These are phyloP conservation scores for Baudoinia panamericana DNA, from an alignment of 495 filamentous ascomycete genomes.

Conservation along the genomic window DNA sequence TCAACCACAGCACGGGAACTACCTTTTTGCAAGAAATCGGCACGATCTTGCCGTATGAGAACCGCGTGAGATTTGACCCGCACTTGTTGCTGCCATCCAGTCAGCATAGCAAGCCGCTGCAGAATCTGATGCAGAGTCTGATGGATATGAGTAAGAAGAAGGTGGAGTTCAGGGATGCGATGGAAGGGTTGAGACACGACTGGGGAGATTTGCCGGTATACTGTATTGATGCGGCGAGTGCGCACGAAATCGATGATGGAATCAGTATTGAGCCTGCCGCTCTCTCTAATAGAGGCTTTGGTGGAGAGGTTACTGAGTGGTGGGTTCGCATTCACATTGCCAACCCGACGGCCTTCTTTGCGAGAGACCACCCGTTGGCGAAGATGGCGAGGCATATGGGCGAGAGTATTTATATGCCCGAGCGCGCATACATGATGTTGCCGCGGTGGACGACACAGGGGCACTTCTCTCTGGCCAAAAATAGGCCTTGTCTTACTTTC, in stretches of 20 bases:
- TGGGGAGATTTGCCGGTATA: conserved; percentile 61
- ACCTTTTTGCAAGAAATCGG: conserved; percentile 80
- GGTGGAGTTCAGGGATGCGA: conserved; percentile 36
- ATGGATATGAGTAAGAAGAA: conserved; percentile 10
- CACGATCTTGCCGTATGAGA: conserved; percentile 68
- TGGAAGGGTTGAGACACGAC: conserved; percentile 52
- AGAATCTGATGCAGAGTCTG: conserved; percentile 21
- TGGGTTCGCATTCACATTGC: conserved; percentile 89
- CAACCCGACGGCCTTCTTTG: conserved; percentile 80
- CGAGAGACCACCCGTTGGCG: conserved; percentile 42
- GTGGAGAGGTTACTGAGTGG: conserved; percentile 27
- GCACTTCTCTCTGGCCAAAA: conserved; percentile 54
- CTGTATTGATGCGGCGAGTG: conserved; percentile 62
- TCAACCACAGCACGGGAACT: conserved; percentile 36
- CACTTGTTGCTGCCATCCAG: conserved; percentile 45
- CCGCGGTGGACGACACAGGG: conserved; percentile 40
- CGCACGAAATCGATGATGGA: conserved; percentile 80
- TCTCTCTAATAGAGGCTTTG: not conserved
- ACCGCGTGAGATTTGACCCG: conserved; percentile 48
- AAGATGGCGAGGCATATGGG: conserved; percentile 50
- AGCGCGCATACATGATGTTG: conserved; percentile 65
- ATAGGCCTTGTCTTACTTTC: conserved; percentile 66
- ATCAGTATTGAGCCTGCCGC: conserved; percentile 53
- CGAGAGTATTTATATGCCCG: conserved; percentile 61
- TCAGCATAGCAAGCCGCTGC: conserved; percentile 22